Conservation (phyloP, 2,329 filamentous ascomycete species). For the Ustilaginoidea virens region DNA sequence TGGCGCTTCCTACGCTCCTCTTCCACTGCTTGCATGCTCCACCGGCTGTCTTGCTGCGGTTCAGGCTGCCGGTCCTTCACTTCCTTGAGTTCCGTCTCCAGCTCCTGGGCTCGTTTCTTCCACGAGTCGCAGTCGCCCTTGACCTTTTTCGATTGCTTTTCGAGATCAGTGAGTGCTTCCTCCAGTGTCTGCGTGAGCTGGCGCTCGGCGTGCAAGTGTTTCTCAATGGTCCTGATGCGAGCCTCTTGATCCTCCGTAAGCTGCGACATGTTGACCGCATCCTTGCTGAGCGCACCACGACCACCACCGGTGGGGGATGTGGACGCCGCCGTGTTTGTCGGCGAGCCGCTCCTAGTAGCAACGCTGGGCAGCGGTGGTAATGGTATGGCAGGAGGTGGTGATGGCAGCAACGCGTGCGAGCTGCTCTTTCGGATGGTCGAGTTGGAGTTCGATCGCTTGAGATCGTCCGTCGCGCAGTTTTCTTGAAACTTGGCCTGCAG, state of each 20-base stretch:
- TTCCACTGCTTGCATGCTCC: conserved; percentile 78
- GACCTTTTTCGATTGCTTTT: conserved; percentile 80
- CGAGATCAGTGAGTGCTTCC: conserved; percentile 86
- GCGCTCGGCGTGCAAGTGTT: conserved; percentile 89
- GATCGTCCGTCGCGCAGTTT: conserved; percentile 21
- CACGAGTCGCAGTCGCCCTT: conserved; percentile 82
- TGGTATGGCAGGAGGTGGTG: conserved; percentile 90
- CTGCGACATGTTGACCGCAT: conserved; percentile 51
- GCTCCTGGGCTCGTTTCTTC: conserved; percentile 67
- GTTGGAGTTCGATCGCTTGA: conserved; percentile 44
- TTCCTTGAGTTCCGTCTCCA: conserved; percentile 59
- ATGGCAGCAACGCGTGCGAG: conserved; percentile 72
- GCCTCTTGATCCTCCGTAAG: conserved; percentile 90
- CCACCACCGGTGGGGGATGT: conserved; percentile 44
- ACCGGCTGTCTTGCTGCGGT: conserved; percentile 38
- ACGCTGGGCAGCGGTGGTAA: conserved; percentile 70
- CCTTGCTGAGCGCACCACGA: conserved; percentile 73
- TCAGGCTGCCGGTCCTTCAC: conserved; percentile 36
- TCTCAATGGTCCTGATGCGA: conserved; percentile 89
- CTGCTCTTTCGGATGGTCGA: conserved; percentile 73
- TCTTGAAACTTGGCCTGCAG: conserved; percentile 60
- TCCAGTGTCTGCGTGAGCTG: conserved; percentile 91
- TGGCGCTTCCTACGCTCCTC: conserved; percentile 89
- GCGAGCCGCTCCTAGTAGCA: conserved; percentile 29
- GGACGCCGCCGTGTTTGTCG: conserved; percentile 24